phyloP scores from a whole-genome alignment of 805 yeast species.

The Nakazawaea laoshanensis region DNA sequence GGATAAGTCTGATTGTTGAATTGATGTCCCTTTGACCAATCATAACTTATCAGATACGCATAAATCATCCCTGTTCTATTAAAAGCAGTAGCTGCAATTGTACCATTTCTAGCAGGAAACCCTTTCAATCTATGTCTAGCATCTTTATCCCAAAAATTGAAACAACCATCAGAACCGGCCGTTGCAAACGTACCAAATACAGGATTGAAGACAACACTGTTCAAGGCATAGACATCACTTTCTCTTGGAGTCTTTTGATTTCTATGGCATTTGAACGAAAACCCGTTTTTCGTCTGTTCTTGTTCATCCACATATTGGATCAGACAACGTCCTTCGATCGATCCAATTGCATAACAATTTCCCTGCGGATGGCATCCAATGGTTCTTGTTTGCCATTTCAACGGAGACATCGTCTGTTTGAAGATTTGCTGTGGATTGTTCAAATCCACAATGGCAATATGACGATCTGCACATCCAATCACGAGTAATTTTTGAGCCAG shows the following conservation, averaged over 20 bases:
- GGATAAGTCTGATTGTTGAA: constrained; percentile 72
- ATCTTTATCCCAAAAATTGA: constrained; percentile 95
- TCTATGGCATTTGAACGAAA: constrained; percentile 93
- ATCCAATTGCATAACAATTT: constrained; percentile 86
- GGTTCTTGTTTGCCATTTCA: constrained; percentile 83
- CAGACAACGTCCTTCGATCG: constrained; percentile 94
- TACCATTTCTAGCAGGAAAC: constrained; percentile 56
- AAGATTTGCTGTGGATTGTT: constrained; percentile 78
- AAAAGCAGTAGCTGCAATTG: constrained; percentile 73
- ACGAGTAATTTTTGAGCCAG: constrained; percentile 72
- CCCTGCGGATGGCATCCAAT: constrained; percentile 86
- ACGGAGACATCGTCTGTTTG: constrained; percentile 64
- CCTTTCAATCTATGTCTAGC: constrained; percentile 80
- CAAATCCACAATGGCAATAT: constrained; percentile 67
- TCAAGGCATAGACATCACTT: constrained; percentile 68
- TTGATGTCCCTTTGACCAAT: constrained; percentile 90
- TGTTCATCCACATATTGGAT: constrained; percentile 84
- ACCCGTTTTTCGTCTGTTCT: constrained; percentile 64
- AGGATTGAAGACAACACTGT: constrained; percentile 82
- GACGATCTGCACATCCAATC: constrained; percentile 91
- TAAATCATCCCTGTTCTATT: constrained; percentile 76
- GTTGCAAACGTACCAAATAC: constrained; percentile 85
- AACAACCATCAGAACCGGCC: constrained; percentile 91
- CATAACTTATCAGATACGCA: constrained; percentile 90
- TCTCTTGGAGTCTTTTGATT: constrained; percentile 48